Base-by-base conservation (phyloP, 768 basidiomycete genomes). In the Russula sp. region DNA sequence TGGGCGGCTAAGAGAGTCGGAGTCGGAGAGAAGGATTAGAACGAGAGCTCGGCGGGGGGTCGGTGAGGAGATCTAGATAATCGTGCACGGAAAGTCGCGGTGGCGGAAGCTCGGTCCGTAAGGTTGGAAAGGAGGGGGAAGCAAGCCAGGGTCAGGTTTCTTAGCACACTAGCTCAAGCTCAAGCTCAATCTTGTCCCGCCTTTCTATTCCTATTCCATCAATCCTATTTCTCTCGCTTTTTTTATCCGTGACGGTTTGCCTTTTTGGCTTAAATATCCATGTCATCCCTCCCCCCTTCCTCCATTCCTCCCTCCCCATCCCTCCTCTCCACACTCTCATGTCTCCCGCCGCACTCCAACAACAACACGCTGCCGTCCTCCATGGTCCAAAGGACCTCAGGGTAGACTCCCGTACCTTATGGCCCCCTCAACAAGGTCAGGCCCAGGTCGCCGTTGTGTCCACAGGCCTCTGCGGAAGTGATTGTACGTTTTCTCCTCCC, bases 401-500 rank as follows among this genome's bases (percentile, higher is more conserved):
- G 68, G 69, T 89, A 71, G 92, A 94, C 72, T 77, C 87, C 46
- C 86, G 93, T 68, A 79, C 81, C 51, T 75, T 89, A 67, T 87
- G 85, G 80, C 82, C 87, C 0, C 95, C 94, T 26, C 78, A 80
- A 22, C 75, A 81, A 26, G 85, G 85, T 69, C 83, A 92, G 36
- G 92, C 84, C 50, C 92, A 94, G 77, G 85, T 98, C 73, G 80
- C 84, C 64, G 80, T 96, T 66, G 79, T 81, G 61, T 79, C 90
- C 48, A 98, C 95, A 5, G 96, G 96, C 64, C 84, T 98, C 59
- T 98, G 95, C 71, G 95, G 95, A 64, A 86, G 84, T 62, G 92
- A 92, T 75, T 75, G 90, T 88, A 70, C 71, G 85, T 80, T 57
- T 81, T 58, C 58, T 58, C 55, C 57, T 38, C 62, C 11, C 1